Conservation (phyloP, 495 filamentous ascomycete species). For the Rhypophila decipiens region DNA sequence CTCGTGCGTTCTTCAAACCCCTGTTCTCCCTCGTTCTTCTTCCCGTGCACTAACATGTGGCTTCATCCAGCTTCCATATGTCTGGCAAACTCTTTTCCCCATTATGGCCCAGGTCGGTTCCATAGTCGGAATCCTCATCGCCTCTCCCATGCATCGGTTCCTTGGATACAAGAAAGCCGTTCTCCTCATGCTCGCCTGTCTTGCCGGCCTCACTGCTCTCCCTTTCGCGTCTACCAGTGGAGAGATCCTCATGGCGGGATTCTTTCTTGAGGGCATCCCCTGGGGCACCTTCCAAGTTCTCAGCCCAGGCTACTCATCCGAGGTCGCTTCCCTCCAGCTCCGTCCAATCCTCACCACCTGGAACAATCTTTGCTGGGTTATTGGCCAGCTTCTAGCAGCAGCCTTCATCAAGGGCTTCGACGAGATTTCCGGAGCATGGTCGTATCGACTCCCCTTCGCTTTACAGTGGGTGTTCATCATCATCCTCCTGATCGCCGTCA, state of each 20-base stretch:
- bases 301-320: conserved; percentile 51
- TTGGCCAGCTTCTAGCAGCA: conserved; percentile 58
- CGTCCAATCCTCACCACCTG: conserved; percentile 60
- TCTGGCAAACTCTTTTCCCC: conserved; percentile 33
- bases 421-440: conserved; percentile 45
- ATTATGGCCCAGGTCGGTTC: conserved; percentile 35
- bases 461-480: conserved; percentile 65
- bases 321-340: conserved; percentile 49
- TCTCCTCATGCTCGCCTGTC: conserved; percentile 34
- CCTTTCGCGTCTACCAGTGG: conserved; percentile 58
- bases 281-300: conserved; percentile 59
- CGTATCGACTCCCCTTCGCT: conserved; percentile 56
- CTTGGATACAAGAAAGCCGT: conserved; percentile 57
- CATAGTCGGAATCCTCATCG: conserved; percentile 54
- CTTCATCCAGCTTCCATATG: conserved; percentile 38
- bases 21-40: too few relatives aligned
- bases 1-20: too few relatives aligned
- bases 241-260: conserved; percentile 54
- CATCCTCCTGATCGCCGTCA: conserved; percentile 54
- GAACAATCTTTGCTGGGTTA: conserved; percentile 64
- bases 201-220: conserved; percentile 48
- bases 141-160: conserved; percentile 53
- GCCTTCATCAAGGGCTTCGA: conserved; percentile 53
- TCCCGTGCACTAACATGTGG: conserved; percentile 11
- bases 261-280: conserved; percentile 65